Percentiles rank a stretch among this genome's conserved stretches.
Conservation (phyloP, 2,329 filamentous ascomycete genomes). For the Pleomassaria siparia region DNA sequence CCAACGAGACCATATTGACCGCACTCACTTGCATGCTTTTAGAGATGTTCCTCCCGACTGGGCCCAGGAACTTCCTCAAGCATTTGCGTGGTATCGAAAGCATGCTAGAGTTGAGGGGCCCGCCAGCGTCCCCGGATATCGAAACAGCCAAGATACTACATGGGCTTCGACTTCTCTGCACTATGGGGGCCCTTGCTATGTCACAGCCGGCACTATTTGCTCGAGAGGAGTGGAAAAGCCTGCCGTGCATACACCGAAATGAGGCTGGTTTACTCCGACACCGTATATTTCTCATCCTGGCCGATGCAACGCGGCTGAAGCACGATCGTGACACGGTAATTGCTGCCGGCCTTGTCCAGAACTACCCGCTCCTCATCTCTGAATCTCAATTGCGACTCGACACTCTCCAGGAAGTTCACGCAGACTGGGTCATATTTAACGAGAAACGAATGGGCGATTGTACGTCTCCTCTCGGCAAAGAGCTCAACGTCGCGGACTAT, state of each 20-base stretch:
- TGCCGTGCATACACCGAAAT: conserved; percentile 13
- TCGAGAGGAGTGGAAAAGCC: conserved; percentile 25
- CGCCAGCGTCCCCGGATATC: conserved; percentile 11
- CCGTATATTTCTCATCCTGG: conserved; percentile 23
- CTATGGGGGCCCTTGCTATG: conserved; percentile 25
- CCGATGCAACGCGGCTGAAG: conserved; percentile 25
- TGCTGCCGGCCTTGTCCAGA: neutral
- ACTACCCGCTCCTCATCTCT: conserved; percentile 8
- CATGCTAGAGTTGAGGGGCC: conserved; percentile 26
- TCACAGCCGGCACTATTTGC: conserved; percentile 21
- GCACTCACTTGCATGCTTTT: conserved; percentile 28
- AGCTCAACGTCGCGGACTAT: conserved; percentile 20
- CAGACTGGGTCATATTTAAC: conserved; percentile 19
- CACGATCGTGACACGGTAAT: conserved; percentile 12
- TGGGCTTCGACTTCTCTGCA: conserved; percentile 23
- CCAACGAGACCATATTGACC: conserved; percentile 28
- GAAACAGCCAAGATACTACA: conserved; percentile 19
- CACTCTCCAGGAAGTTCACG: conserved; percentile 12
- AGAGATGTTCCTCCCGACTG: conserved; percentile 32
- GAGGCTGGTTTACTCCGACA: conserved; percentile 19
- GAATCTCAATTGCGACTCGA: conserved; percentile 9
- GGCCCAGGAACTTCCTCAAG: conserved; percentile 28
- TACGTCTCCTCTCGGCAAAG: conserved; percentile 10
- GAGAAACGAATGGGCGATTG: conserved; percentile 8
- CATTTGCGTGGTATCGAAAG: conserved; percentile 32